phyloP scores from a whole-genome alignment of 202 grass and related monocot species.

The Sporobolus alterniflorus region DNA sequence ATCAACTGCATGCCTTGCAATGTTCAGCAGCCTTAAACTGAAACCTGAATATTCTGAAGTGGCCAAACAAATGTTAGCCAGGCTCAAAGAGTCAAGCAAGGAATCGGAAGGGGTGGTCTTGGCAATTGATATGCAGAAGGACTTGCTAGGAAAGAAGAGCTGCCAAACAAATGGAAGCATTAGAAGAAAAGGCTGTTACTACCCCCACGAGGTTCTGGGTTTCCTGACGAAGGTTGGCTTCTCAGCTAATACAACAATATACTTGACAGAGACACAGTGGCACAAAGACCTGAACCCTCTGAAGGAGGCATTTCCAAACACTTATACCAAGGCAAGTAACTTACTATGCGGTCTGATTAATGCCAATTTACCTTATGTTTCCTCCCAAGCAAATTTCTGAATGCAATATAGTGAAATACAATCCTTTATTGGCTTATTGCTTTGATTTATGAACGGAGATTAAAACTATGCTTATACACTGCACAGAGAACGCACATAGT shows the following conservation, averaged over 20 bases:
- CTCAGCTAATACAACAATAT: slow-evolving; percentile 69
- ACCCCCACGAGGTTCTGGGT: slow-evolving; percentile 66
- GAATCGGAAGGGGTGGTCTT: slow-evolving; percentile 62
- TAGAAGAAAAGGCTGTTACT: slow-evolving; percentile 84
- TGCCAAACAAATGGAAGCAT: slow-evolving; percentile 54
- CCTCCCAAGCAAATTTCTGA: background rate
- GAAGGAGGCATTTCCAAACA: slow-evolving; percentile 85
- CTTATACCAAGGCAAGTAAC: slow-evolving; percentile 84
- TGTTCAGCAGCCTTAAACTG: slow-evolving; percentile 78
- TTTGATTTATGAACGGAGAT: background rate
- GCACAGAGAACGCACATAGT: background rate
- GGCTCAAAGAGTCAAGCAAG: slow-evolving; percentile 67
- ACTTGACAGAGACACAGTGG: slow-evolving; percentile 94
- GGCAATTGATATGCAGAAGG: slow-evolving; percentile 66
- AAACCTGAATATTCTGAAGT: slow-evolving; percentile 67
- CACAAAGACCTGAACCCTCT: slow-evolving; percentile 70
- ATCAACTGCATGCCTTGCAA: slow-evolving; percentile 76
- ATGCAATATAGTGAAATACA: background rate
- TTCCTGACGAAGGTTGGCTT: slow-evolving; percentile 87
- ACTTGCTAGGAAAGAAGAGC: slow-evolving; percentile 78
- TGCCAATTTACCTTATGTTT: background rate
- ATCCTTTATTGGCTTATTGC: slow-evolving; percentile 5
- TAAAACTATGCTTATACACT: background rate
- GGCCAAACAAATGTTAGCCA: slow-evolving; percentile 61
- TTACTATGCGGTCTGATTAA: background rate